Evolutionary conservation across 2,329 filamentous ascomycete genomes (phyloP).

Genomic region (Thermomyces lanuginosus): DNA sequence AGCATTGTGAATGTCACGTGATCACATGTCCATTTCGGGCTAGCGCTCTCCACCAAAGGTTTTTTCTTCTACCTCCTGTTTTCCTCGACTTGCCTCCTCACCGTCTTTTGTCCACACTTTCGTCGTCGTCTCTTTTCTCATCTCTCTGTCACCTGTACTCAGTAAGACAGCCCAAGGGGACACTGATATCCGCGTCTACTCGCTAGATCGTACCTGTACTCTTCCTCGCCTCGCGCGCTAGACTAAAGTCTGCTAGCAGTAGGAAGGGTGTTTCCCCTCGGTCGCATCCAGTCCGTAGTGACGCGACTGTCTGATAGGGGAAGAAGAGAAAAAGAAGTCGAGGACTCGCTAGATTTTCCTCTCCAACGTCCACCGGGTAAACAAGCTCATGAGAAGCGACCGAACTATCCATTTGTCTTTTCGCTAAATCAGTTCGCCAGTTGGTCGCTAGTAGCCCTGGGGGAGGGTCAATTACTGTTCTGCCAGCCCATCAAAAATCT

Average conservation of each 20-base stretch:
- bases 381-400: slow-evolving; percentile 9
- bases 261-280: slow-evolving; percentile 19
- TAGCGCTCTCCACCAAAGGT: background rate
- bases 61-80: background rate
- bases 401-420: slow-evolving; percentile 1
- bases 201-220: slow-evolving; percentile 18
- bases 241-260: slow-evolving; percentile 23
- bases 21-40: background rate
- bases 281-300: slow-evolving; percentile 24
- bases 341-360: slow-evolving; percentile 2
- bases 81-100: background rate
- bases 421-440: too few relatives aligned
- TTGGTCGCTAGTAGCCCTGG: too few relatives aligned
- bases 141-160: slow-evolving; percentile 8
- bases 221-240: slow-evolving; percentile 20
- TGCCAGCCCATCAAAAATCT: too few relatives aligned
- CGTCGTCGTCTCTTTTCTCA: slow-evolving; percentile 1
- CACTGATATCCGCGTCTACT: slow-evolving; percentile 5
- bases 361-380: slow-evolving; percentile 7
- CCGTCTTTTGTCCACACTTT: background rate
- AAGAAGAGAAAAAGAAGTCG: too few relatives aligned
- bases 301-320: slow-evolving; percentile 16
- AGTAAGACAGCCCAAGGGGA: slow-evolving; percentile 14
- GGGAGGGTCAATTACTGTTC: too few relatives aligned
- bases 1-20: too few relatives aligned